A percentile compares a stretch with the other conserved stretches of the same genome.
phyloP scores from a whole-genome alignment of 192 early-diverging fungal species.

The Coemansia sp. region DNA sequence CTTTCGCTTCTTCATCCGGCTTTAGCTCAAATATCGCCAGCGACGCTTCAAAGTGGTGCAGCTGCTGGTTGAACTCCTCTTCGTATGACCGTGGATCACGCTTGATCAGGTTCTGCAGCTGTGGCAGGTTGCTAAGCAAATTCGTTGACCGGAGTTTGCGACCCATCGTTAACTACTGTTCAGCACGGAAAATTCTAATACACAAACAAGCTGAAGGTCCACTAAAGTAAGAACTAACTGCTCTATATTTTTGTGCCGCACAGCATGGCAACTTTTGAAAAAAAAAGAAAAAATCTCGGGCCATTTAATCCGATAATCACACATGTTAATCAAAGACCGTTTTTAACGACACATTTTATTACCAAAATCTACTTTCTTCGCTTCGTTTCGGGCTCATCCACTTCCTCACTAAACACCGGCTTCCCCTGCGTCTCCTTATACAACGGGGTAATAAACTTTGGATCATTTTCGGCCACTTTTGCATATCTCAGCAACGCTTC shows the following conservation, averaged over 20 bases:
- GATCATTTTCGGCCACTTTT: conserved; percentile 72
- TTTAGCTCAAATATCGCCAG: conserved; percentile 87
- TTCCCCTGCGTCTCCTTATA: conserved; percentile 79
- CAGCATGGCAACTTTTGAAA: not conserved
- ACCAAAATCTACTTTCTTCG: conserved; percentile 29
- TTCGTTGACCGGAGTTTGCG: conserved; percentile 40
- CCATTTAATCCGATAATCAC: not conserved
- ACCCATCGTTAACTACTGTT: conserved; percentile 20
- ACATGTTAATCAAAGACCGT: conserved; percentile 21
- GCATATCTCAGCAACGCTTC: conserved; percentile 90
- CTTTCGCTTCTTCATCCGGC: conserved; percentile 74
- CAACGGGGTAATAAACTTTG: conserved; percentile 81
- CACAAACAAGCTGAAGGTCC: too few species aligned
- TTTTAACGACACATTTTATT: too few species aligned
- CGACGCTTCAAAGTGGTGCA: conserved; percentile 85
- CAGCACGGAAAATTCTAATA: too few species aligned
- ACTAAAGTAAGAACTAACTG: too few species aligned
- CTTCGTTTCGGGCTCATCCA: conserved; percentile 36
- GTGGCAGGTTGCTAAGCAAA: conserved; percentile 76
- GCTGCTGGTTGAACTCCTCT: conserved; percentile 93
- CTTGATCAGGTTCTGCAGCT: conserved; percentile 98
- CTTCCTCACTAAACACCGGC: conserved; percentile 60
- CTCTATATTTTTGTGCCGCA: too few species aligned
- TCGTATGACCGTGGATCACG: conserved; percentile 90
- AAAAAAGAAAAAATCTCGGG: conserved; percentile 6